These are phyloP conservation scores for Globisporangium sylvaticum DNA, from an alignment of 352 stramenopile species.

Conservation along the genomic window DNA sequence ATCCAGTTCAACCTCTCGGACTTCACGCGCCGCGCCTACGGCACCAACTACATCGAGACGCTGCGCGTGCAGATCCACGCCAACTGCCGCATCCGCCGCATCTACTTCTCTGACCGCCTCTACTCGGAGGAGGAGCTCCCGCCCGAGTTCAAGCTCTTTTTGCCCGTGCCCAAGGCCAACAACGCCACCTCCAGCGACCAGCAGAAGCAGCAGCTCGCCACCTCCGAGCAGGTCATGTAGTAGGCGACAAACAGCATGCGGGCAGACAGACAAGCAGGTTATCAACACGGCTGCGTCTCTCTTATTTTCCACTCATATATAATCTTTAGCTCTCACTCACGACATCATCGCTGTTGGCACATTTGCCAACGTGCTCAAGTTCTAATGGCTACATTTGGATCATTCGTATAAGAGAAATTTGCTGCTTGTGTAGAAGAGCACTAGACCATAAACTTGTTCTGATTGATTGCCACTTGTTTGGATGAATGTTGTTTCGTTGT, in stretches of 20 bases:
- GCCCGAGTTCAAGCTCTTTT: constrained; percentile 96
- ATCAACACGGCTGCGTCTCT: not conserved
- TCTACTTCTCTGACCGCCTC: constrained; percentile 97
- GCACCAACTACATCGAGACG: constrained; percentile 98
- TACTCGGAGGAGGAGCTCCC: constrained; percentile 97
- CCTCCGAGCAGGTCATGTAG: constrained; percentile 44
- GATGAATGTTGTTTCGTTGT: not conserved
- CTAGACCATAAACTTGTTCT: not conserved
- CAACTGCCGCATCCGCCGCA: constrained; percentile 96
- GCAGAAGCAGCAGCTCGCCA: constrained; percentile 35
- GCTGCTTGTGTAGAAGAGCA: not conserved
- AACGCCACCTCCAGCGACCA: constrained; percentile 36
- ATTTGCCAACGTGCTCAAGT: not conserved
- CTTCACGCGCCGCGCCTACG: constrained; percentile 95
- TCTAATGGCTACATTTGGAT: no score
- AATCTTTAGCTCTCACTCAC: not conserved
- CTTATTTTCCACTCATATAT: not conserved
- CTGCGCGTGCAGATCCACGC: constrained; percentile 97
- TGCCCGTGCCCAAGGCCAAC: constrained; percentile 91
- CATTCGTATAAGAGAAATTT: no score
- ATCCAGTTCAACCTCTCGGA: constrained; percentile 98
- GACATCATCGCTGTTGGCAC: not conserved
- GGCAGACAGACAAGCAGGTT: not conserved
- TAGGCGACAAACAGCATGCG: constrained; percentile 13
- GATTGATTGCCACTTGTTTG: not conserved